Evolutionary conservation across 257 asterid genomes (phyloP), one percentile per base, ranked within the genome.

Genomic region (Nicotiana tabacum): DNA sequence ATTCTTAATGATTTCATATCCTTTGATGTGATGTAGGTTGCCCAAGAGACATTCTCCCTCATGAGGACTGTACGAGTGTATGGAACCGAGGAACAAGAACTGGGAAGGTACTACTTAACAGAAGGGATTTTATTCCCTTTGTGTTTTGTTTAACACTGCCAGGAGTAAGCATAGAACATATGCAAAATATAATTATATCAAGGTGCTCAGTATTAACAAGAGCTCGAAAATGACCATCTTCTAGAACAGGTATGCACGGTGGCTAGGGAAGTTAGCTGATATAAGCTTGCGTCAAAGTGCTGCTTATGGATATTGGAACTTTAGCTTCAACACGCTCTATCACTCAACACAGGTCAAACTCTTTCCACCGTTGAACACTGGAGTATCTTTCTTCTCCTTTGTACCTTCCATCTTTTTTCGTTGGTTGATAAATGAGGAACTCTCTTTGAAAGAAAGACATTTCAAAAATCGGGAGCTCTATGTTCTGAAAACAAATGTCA

Each of bases 221-320:
- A 72, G 48, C 37, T 72, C 21, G 18, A 43, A 16, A 72, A 72
- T 72, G 24, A 72, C 79, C 51, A 70, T 13, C 11, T 83, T 83
- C 84, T 66, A 86, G 81, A 81, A 82, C 78, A 94, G 98, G 88
- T 96, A 93, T 78, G 77, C 86, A 81, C 76, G 78, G 33, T 96
- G 99, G 99, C 86, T 93, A 85, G 97, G 89, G 37, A 96, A 88
- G 87, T 85, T 96, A 89, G 96, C 98, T 70, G 88, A 90, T 86
- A 81, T 92, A 89, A 88, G 93, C 89, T 87, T 96, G 90, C 92
- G 97, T 81, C 98, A 96, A 82, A 94, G 97, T 90, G 98, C 99
- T 89, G 98, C 99, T 66, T 94, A 96, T 86, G 99, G 99, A 68
- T 81, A 91, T 79, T 96, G 99, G 99, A 96, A 89, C 89, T 90